These are phyloP conservation scores for Trifolium subterraneum DNA, from an alignment of 306 rosid species.

Conservation along the genomic window DNA sequence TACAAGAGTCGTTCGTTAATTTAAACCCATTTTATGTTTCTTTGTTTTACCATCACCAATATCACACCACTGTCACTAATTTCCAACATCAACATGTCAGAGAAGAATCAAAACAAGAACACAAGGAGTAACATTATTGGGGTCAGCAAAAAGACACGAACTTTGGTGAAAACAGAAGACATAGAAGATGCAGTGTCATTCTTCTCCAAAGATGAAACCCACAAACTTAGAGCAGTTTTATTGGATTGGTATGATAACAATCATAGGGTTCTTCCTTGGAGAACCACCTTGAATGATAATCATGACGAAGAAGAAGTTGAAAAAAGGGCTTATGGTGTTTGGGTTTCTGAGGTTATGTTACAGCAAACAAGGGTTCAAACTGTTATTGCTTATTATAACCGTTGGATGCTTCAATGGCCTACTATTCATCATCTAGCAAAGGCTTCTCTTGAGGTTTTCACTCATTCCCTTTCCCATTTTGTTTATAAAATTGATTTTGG, in stretches of 20 bases:
- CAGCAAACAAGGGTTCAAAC: slow-evolving; percentile 93
- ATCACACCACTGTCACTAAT: neutral
- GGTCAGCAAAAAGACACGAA: slow-evolving; percentile 13
- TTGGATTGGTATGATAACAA: slow-evolving; percentile 78
- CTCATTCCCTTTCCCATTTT: neutral
- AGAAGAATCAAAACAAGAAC: slow-evolving; percentile 8
- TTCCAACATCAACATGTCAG: slow-evolving; percentile 49
- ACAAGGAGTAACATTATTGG: neutral
- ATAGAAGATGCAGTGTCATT: slow-evolving; percentile 64
- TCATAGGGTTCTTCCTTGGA: slow-evolving; percentile 88
- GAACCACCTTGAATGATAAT: slow-evolving; percentile 39
- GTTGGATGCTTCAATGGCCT: slow-evolving; percentile 91
- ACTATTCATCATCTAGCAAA: slow-evolving; percentile 68
- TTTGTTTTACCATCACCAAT: neutral
- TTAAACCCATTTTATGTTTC: slow-evolving; percentile 20
- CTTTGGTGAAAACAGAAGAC: slow-evolving; percentile 50
- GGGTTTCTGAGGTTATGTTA: slow-evolving; percentile 94
- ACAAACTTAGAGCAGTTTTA: slow-evolving; percentile 53
- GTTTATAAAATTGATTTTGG: neutral
- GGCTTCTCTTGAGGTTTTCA: slow-evolving; percentile 78
- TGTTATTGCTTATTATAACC: slow-evolving; percentile 71
- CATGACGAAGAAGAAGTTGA: slow-evolving; percentile 42
- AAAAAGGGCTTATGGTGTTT: slow-evolving; percentile 74
- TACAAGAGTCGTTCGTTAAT: neutral
- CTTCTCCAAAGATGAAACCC: slow-evolving; percentile 59